phyloP scores from a whole-genome alignment of 495 filamentous ascomycete species.

The Bryoglossum gracile region DNA sequence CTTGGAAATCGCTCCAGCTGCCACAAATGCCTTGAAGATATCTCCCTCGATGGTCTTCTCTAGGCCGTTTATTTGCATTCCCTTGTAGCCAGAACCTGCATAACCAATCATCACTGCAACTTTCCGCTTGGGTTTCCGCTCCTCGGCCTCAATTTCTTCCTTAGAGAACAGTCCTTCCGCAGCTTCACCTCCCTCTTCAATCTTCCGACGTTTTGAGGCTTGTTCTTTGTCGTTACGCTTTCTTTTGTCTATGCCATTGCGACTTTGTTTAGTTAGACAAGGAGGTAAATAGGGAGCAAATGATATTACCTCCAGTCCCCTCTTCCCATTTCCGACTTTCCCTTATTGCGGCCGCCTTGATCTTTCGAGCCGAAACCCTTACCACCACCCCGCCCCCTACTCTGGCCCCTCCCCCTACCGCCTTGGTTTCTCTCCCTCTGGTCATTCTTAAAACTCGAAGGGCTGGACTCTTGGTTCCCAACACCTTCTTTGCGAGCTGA shows the following conservation, averaged over 20 bases:
- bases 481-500: slow-evolving; percentile 6
- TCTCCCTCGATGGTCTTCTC: slow-evolving; percentile 98
- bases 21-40: slow-evolving; percentile 82
- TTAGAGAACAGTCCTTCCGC: slow-evolving; percentile 52
- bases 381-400: slow-evolving; percentile 18
- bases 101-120: slow-evolving; percentile 93
- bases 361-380: slow-evolving; percentile 22
- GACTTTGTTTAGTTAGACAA: slow-evolving; percentile 50
- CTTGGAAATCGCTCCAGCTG: slow-evolving; percentile 87
- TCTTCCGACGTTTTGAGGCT: slow-evolving; percentile 44
- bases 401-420: slow-evolving; percentile 33
- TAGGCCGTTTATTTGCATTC: slow-evolving; percentile 74
- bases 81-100: slow-evolving; percentile 93
- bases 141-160: slow-evolving; percentile 79
- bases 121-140: slow-evolving; percentile 85
- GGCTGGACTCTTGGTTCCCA: slow-evolving; percentile 5
- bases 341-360: slow-evolving; percentile 46
- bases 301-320: slow-evolving; percentile 51
- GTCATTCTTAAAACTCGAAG: no score
- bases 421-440: slow-evolving; percentile 10
- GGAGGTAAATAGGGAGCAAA: slow-evolving; percentile 10
- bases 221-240: slow-evolving; percentile 50
- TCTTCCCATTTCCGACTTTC: slow-evolving; percentile 62
- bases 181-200: slow-evolving; percentile 27
- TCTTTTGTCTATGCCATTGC: slow-evolving; percentile 55